Base-by-base conservation (phyloP, 257 asterid species). In the Solanum chiquidenum region DNA sequence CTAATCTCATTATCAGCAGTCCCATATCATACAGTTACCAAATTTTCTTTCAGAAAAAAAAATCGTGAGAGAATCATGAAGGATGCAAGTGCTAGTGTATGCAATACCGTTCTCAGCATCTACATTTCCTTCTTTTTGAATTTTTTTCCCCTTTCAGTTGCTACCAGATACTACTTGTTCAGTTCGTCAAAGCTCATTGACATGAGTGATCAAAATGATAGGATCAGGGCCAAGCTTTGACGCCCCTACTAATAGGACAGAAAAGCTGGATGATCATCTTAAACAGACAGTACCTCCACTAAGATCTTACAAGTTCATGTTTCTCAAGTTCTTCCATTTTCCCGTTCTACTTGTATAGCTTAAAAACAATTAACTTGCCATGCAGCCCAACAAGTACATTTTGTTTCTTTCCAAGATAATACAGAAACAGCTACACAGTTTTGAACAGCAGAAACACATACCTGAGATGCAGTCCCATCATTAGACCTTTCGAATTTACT, bases 391-490 rank as follows among this genome's bases (percentile, higher is more conserved):
- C 64, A 79, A 27, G 66, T 44, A 44, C 6, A 44, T 25, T 16
- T 18, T 44, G 58, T 44, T 79, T 79, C 66, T 44, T 79, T 44
- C 33, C 9, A 14, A 10, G 38, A 44, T 27, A 79, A 0, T 79
- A 79, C 66, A 79, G 66, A 79, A 79, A 44, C 34, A 44, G 85
- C 66, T 44, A 25, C 62, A 77, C 64, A 77, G 5, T n/a, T 42
- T 79, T 44, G 85, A 79, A 21, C 44, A 86, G 74, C 29, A 52
- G 5, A 62, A 52, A 55, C 55, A 86, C 66, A 87, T 93, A 97
- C 99, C 99, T 95, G 98, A 89, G 99, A 98, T 5, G 98, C 93
- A 90, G 89, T 95, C 92, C 98, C 99, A 87, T 92, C 98, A 90
- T 93, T 92, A 72, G 98, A 89, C 90, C 98, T 94, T 93, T 93